Evolutionary conservation across 768 basidiomycete genomes (phyloP).

Genomic region (Pleurotus salmoneostramineus): DNA sequence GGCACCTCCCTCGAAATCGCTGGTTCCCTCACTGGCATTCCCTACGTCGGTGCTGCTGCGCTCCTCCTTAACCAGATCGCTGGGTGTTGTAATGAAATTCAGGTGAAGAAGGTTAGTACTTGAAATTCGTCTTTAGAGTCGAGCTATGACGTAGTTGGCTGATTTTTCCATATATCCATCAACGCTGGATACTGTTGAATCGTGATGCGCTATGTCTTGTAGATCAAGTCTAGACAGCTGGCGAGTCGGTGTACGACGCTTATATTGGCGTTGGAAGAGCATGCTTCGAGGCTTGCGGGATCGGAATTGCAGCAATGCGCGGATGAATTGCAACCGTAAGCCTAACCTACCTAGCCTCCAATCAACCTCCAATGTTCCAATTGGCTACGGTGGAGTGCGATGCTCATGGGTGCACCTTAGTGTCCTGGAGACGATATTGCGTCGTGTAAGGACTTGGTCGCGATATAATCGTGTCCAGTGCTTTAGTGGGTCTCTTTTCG

Average conservation of each 20-base stretch:
- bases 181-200: no score
- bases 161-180: no score
- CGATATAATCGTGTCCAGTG: slow-evolving; percentile 30
- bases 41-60: slow-evolving; percentile 40
- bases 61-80: slow-evolving; percentile 40
- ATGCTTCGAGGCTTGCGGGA: slow-evolving; percentile 31
- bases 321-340: slow-evolving; percentile 44
- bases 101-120: slow-evolving; percentile 51
- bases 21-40: slow-evolving; percentile 39
- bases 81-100: slow-evolving; percentile 40
- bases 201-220: not conserved
- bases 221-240: slow-evolving; percentile 41
- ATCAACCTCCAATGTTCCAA: no score
- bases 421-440: slow-evolving; percentile 35
- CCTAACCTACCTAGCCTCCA: no score
- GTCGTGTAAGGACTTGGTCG: slow-evolving; percentile 34
- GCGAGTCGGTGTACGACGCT: slow-evolving; percentile 37
- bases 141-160: not conserved
- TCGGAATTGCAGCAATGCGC: slow-evolving; percentile 32
- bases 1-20: slow-evolving; percentile 30
- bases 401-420: slow-evolving; percentile 21
- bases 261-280: slow-evolving; percentile 34
- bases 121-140: no score
- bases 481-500: slow-evolving; percentile 29
- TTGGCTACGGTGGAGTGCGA: not conserved